Evolutionary conservation across 352 stramenopile species (phyloP).

Genomic region (Globisporangium nunn): DNA sequence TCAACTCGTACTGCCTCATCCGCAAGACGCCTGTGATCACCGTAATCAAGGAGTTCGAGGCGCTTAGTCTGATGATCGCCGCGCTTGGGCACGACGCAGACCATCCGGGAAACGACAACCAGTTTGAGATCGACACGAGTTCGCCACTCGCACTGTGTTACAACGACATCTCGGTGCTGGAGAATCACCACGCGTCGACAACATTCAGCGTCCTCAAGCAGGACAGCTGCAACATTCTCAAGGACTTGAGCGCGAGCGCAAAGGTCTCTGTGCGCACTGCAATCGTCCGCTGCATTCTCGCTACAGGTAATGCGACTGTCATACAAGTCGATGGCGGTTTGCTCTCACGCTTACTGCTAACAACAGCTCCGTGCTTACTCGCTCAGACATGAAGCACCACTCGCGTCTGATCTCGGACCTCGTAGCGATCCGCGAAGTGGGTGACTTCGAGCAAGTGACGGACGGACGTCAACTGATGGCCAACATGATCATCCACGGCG

Average conservation of each 20-base stretch:
- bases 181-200: slow-evolving; percentile 82
- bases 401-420: slow-evolving; percentile 58
- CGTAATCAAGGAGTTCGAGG: slow-evolving; percentile 72
- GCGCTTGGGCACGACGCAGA: slow-evolving; percentile 83
- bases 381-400: slow-evolving; percentile 74
- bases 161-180: slow-evolving; percentile 86
- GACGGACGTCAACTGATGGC: slow-evolving; percentile 68
- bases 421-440: slow-evolving; percentile 27
- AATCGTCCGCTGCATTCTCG: slow-evolving; percentile 74
- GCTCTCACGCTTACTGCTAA: neutral
- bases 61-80: slow-evolving; percentile 72
- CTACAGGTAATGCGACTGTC: slow-evolving; percentile 19
- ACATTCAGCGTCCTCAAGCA: slow-evolving; percentile 55
- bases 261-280: slow-evolving; percentile 35
- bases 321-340: neutral
- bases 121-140: slow-evolving; percentile 82
- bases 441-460: slow-evolving; percentile 49
- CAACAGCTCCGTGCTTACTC: neutral
- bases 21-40: slow-evolving; percentile 36
- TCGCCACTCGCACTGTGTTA: slow-evolving; percentile 80
- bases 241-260: slow-evolving; percentile 40
- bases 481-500: slow-evolving; percentile 79
- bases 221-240: slow-evolving; percentile 46
- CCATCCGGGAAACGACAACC: slow-evolving; percentile 86
- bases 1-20: slow-evolving; percentile 58